Conservation (phyloP, 208 protist species). For the Acanthamoeba culbertsoni region DNA sequence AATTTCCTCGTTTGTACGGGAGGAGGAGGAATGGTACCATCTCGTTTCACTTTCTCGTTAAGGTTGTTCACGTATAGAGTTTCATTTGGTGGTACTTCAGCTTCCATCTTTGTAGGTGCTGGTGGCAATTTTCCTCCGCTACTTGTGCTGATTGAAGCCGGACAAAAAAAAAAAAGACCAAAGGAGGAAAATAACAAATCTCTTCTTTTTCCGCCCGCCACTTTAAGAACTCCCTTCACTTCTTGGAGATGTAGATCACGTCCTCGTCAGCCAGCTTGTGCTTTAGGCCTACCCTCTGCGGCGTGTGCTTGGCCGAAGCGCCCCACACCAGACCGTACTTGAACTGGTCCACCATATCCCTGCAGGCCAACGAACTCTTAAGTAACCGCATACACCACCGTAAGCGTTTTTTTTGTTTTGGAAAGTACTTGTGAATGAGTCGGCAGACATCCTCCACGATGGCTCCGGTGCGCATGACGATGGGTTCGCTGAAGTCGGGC, state of each 20-base stretch:
- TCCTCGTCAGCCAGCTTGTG: constrained; percentile 86
- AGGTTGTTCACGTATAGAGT: constrained; percentile 90
- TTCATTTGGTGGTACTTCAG: constrained; percentile 77
- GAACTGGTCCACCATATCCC: constrained; percentile 66
- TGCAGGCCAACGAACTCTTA: background rate
- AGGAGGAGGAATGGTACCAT: too few species aligned
- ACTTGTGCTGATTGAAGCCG: too few species aligned
- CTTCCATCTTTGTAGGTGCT: background rate
- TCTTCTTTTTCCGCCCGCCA: too few species aligned
- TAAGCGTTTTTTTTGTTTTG: too few species aligned
- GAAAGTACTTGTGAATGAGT: constrained; percentile 92
- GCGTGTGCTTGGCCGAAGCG: constrained; percentile 93
- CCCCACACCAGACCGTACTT: constrained; percentile 92
- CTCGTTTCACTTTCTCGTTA: constrained; percentile 85
- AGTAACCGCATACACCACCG: background rate
- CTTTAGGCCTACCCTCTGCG: constrained; percentile 92
- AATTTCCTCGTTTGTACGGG: background rate
- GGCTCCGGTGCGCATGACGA: constrained; percentile 91
- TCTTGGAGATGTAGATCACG: constrained; percentile 82
- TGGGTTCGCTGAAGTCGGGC: constrained; percentile 94
- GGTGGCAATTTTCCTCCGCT: too few species aligned
- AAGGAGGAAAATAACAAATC: too few species aligned
- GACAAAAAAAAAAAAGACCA: too few species aligned
- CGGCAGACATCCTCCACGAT: constrained; percentile 96
- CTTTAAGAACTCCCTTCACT: too few species aligned